Evolutionary conservation across 2,329 filamentous ascomycete species (phyloP).

Genomic region (Bretziella fagacearum): DNA sequence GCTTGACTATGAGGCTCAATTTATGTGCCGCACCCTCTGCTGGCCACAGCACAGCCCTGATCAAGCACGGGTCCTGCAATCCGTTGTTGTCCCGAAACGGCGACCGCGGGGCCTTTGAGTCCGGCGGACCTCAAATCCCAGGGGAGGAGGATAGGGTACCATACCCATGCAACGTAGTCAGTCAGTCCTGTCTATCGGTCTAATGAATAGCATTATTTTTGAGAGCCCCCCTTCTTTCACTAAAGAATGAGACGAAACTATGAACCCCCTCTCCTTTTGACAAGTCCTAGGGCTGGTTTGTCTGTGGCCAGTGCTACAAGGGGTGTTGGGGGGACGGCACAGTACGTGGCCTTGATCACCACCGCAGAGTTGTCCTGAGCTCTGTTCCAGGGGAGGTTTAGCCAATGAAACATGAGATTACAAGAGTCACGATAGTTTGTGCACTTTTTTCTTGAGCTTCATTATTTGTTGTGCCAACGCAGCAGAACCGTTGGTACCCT

Average conservation of each 20-base stretch:
- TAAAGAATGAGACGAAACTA: background rate
- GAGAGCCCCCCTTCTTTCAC: too few species aligned
- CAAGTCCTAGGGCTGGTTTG: constrained; percentile 2
- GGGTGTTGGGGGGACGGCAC: constrained; percentile 5
- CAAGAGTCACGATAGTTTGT: background rate
- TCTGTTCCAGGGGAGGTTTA: background rate
- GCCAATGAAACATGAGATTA: background rate
- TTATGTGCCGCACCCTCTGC: background rate
- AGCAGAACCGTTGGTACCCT: too few species aligned
- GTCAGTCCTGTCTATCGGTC: background rate
- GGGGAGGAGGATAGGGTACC: too few species aligned
- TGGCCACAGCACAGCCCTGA: constrained; percentile 2
- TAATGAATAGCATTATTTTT: too few species aligned
- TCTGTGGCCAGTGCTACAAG: background rate
- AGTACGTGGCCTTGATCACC: constrained; percentile 1
- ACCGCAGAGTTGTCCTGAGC: constrained; percentile 3
- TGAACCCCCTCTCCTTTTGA: background rate
- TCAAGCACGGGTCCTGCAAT: background rate
- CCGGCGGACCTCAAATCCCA: background rate
- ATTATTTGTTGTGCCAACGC: background rate
- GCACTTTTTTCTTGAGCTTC: background rate
- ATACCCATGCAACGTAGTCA: background rate
- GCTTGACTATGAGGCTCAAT: constrained; percentile 3
- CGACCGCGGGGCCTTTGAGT: background rate
- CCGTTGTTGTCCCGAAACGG: constrained; percentile 1